Evolutionary conservation across 2,329 filamentous ascomycete genomes (phyloP).

Genomic region (Lojkania enalia): DNA sequence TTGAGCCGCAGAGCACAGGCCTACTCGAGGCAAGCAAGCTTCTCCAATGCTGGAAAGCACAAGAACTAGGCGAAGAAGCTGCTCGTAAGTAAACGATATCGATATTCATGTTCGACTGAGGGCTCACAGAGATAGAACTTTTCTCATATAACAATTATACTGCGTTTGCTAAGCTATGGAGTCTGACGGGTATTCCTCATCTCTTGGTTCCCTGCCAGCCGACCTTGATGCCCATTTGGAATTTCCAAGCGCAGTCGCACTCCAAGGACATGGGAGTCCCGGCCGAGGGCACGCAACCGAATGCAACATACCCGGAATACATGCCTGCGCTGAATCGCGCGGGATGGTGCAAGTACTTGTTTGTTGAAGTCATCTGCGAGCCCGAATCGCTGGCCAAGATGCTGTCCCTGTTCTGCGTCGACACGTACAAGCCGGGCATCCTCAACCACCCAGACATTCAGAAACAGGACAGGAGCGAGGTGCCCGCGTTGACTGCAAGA

Average conservation of each 20-base stretch:
- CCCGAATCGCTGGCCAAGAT: constrained; percentile 33
- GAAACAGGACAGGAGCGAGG: constrained; percentile 31
- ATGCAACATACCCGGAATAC: constrained; percentile 24
- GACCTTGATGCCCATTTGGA: constrained; percentile 32
- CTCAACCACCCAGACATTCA: constrained; percentile 38
- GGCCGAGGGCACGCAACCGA: constrained; percentile 13
- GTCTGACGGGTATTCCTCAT: constrained; percentile 38
- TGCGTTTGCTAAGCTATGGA: constrained; percentile 40
- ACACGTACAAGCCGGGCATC: constrained; percentile 36
- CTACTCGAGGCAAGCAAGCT: constrained; percentile 40
- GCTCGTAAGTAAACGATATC: constrained; percentile 27
- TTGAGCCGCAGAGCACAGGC: constrained; percentile 40
- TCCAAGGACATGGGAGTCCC: constrained; percentile 27
- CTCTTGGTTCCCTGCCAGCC: constrained; percentile 37
- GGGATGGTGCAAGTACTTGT: constrained; percentile 43
- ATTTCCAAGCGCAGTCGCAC: constrained; percentile 31
- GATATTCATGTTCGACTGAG: background rate
- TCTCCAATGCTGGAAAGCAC: constrained; percentile 33
- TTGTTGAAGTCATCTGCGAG: constrained; percentile 34
- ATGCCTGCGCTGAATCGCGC: constrained; percentile 41
- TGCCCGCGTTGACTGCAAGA: constrained; percentile 26
- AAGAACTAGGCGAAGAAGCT: constrained; percentile 31
- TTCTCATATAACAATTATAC: constrained; percentile 33
- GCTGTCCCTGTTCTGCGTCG: constrained; percentile 30
- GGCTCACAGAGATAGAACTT: constrained; percentile 20